Percentiles rank a stretch among this genome's conserved stretches.
phyloP scores from a whole-genome alignment of 805 yeast genomes.

The Debaryomyces prosopidis region DNA sequence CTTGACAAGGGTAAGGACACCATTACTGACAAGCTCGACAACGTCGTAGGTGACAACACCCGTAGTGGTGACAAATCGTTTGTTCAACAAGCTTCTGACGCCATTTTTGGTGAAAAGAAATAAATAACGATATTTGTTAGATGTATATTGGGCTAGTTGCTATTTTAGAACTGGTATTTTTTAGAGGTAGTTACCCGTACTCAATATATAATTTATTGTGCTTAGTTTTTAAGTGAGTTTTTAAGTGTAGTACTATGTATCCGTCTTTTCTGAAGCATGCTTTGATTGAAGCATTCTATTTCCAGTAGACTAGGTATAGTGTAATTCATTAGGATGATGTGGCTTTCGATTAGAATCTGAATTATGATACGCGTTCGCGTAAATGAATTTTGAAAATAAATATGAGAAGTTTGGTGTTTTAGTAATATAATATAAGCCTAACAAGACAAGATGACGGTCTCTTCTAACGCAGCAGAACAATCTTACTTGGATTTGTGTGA shows the following conservation, averaged over 20 bases:
- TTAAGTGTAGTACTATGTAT: too few species aligned
- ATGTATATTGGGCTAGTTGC: background rate
- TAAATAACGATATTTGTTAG: conserved; percentile 4
- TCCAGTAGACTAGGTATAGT: too few species aligned
- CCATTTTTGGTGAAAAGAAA: conserved; percentile 41
- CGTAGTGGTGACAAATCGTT: conserved; percentile 37
- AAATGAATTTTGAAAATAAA: too few species aligned
- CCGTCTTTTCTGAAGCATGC: too few species aligned
- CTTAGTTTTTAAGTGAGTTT: too few species aligned
- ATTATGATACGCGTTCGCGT: too few species aligned
- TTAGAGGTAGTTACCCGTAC: background rate
- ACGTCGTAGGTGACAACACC: conserved; percentile 36
- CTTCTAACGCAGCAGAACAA: conserved; percentile 62
- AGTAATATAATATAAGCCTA: too few species aligned
- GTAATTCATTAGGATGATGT: too few species aligned
- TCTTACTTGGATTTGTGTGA: conserved; percentile 83
- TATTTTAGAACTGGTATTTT: background rate
- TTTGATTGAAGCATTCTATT: too few species aligned
- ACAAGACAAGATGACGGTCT: conserved; percentile 19
- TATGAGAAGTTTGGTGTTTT: too few species aligned
- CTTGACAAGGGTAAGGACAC: conserved; percentile 38
- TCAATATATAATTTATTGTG: too few species aligned
- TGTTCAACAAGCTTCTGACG: conserved; percentile 46
- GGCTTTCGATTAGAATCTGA: too few species aligned
- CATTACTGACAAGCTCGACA: conserved; percentile 37